Evolutionary conservation across 2,329 filamentous ascomycete species (phyloP).

Genomic region (Alternaria sp.): DNA sequence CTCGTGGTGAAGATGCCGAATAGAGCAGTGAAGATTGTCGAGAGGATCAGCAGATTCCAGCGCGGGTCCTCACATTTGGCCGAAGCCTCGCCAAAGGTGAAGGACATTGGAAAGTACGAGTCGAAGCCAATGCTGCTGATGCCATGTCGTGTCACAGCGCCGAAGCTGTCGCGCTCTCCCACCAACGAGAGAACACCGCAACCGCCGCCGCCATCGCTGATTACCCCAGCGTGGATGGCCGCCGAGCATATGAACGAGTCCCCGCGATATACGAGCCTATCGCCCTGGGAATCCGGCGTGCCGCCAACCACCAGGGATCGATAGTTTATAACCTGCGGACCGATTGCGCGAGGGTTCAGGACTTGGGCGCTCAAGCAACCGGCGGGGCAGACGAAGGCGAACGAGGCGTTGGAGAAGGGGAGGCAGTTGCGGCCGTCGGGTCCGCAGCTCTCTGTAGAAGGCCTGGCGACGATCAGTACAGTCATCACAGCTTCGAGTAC

Average conservation of each 20-base stretch:
- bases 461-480: slow-evolving; percentile 20
- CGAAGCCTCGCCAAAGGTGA: slow-evolving; percentile 32
- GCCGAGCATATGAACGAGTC: slow-evolving; percentile 49
- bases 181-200: slow-evolving; percentile 40
- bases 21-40: slow-evolving; percentile 37
- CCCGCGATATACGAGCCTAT: slow-evolving; percentile 38
- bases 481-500: neutral
- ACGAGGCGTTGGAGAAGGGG: slow-evolving; percentile 59
- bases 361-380: slow-evolving; percentile 57
- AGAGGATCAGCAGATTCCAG: slow-evolving; percentile 43
- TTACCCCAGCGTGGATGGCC: slow-evolving; percentile 44
- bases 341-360: slow-evolving; percentile 59
- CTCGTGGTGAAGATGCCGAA: slow-evolving; percentile 41
- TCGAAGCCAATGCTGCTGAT: slow-evolving; percentile 42
- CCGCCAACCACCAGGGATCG: slow-evolving; percentile 72
- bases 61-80: slow-evolving; percentile 41
- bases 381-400: slow-evolving; percentile 64
- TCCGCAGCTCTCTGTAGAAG: slow-evolving; percentile 51
- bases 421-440: slow-evolving; percentile 62
- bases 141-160: slow-evolving; percentile 32
- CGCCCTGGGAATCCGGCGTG: slow-evolving; percentile 2
- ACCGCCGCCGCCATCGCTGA: slow-evolving; percentile 37
- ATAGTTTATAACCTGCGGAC: slow-evolving; percentile 68
- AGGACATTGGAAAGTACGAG: slow-evolving; percentile 44
- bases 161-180: slow-evolving; percentile 33